Evolutionary conservation across 495 filamentous ascomycete genomes (phyloP).

Genomic region (Rhizodiscina lignyota): DNA sequence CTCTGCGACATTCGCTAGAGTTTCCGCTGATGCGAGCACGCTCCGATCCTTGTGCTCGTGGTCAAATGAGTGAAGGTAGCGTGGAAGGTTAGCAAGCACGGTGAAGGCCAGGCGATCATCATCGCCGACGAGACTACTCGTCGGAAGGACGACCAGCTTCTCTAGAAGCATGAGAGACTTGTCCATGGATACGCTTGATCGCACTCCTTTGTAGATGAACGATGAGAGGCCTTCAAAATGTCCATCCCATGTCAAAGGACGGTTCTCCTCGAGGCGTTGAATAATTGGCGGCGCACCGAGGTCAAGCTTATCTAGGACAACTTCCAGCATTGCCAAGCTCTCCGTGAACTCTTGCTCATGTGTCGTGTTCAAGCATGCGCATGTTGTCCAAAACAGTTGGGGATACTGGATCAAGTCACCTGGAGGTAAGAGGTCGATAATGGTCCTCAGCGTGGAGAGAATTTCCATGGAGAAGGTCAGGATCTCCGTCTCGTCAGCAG

Average conservation of each 20-base stretch:
- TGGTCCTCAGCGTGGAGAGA: constrained; percentile 76
- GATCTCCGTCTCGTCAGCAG: constrained; percentile 79
- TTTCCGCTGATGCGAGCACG: constrained; percentile 43
- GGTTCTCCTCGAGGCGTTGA: constrained; percentile 51
- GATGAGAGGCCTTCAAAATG: constrained; percentile 73
- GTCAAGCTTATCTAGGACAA: constrained; percentile 68
- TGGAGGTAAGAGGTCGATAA: constrained; percentile 68
- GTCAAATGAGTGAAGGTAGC: constrained; percentile 70
- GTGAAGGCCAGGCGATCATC: constrained; percentile 69
- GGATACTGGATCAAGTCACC: constrained; percentile 72
- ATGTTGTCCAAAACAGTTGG: constrained; percentile 93
- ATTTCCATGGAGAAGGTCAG: constrained; percentile 97
- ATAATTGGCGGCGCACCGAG: constrained; percentile 54
- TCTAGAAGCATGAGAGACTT: constrained; percentile 64
- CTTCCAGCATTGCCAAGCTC: constrained; percentile 79
- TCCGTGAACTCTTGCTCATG: constrained; percentile 91
- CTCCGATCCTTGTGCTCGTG: constrained; percentile 34
- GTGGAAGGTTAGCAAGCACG: constrained; percentile 74
- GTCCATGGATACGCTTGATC: constrained; percentile 68
- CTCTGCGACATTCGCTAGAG: constrained; percentile 56
- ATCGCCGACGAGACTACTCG: constrained; percentile 65
- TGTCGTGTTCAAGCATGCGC: constrained; percentile 87
- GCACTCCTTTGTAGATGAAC: constrained; percentile 76
- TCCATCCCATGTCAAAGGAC: constrained; percentile 80
- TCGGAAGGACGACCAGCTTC: constrained; percentile 61